Base-by-base conservation (phyloP, 495 filamentous ascomycete species). In the Venustampulla echinocandica region DNA sequence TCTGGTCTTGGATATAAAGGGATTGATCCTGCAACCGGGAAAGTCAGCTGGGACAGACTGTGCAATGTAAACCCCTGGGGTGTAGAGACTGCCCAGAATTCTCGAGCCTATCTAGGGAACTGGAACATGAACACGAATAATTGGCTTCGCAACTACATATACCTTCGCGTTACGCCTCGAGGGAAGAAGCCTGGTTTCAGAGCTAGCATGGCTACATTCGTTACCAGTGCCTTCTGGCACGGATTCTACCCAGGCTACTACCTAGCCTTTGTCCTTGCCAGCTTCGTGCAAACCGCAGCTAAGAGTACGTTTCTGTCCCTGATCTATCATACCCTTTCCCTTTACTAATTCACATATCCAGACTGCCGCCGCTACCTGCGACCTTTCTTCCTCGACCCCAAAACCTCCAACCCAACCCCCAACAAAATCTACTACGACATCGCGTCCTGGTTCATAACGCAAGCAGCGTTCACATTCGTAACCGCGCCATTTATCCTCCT, bases 51-150 rank as follows among this genome's bases (percentile, higher is more conserved):
- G 92, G 79, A 93, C 49, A 78, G 93, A 5, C 67, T 97, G 10
- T 79, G 84, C 53, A 97, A 97, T 50, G 82, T 98, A 48, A 79
- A 82, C 48, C 85, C 90, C 0, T 78, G 79, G 73, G 73, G 74
- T 6, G 78, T 97, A 15, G 92, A 98, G 65, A 68, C 74, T 0
- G 93, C 93, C 1, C 88, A 96, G 64, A 98, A 97, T 61, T 82
- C 84, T 11, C 78, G 87, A 35, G 89, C 75, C 3, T 97, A 89
- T 53, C 71, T 98, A 9, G 90, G 82, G 39, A 81, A 73, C 59
- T 98, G 92, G 92, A 98, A 98, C 65, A 92, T 93, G 71, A 98
- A 98, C 64, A 97, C 92, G 14, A 98, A 95, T 63, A 79, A 86
- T 56, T 98, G 92, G 92, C 68, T 98, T 46, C 80, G 90, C 27